Evolutionary conservation across 441 rosid species (phyloP).

Genomic region (Populus hybrid): DNA sequence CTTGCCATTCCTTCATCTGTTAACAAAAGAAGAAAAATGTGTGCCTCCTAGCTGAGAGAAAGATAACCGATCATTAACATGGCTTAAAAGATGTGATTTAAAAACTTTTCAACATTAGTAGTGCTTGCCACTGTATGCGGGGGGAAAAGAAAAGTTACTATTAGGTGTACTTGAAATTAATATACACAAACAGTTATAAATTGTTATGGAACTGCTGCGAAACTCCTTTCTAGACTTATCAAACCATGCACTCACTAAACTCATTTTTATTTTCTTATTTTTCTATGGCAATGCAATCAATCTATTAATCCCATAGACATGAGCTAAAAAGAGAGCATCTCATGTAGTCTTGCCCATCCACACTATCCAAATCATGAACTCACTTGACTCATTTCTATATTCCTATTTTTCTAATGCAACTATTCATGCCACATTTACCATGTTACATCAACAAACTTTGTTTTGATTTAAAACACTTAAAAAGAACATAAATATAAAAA

Average conservation of each 20-base stretch:
- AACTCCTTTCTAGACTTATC: not conserved
- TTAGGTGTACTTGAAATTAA: too few species aligned
- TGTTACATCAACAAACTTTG: not conserved
- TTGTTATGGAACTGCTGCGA: too few species aligned
- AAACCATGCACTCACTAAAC: not conserved
- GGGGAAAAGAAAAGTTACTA: too few species aligned
- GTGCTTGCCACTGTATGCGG: too few species aligned
- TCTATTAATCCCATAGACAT: not conserved
- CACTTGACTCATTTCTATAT: not conserved
- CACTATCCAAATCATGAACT: not conserved
- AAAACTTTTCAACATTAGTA: too few species aligned
- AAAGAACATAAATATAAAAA: not conserved
- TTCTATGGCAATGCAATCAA: not conserved
- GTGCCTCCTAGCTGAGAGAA: not conserved
- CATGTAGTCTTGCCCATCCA: not conserved
- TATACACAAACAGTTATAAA: too few species aligned
- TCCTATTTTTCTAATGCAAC: not conserved
- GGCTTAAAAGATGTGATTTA: too few species aligned
- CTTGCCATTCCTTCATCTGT: not conserved
- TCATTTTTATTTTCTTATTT: not conserved
- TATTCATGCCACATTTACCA: not conserved
- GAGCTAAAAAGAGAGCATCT: not conserved
- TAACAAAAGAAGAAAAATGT: not conserved
- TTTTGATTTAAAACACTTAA: not conserved
- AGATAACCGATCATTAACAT: too few species aligned